phyloP scores from a whole-genome alignment of 2,329 filamentous ascomycete genomes.

The Pestalotiopsis sp. region DNA sequence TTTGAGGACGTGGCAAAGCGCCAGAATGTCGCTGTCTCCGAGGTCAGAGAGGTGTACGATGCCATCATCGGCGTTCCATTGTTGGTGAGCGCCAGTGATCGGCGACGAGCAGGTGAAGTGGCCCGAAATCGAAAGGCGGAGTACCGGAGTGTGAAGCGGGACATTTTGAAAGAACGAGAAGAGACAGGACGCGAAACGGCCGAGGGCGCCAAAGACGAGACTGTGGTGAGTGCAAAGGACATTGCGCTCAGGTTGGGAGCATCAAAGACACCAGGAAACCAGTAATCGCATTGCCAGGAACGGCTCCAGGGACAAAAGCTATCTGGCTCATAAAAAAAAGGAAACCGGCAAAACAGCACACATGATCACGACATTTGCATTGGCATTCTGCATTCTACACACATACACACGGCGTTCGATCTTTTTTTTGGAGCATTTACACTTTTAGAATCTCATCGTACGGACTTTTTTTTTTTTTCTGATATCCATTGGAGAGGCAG shows the following conservation, averaged over 20 bases:
- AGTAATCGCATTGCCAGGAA: background rate
- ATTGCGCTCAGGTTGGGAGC: slow-evolving; percentile 10
- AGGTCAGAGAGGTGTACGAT: slow-evolving; percentile 49
- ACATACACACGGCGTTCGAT: background rate
- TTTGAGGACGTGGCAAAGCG: slow-evolving; percentile 48
- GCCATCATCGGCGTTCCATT: slow-evolving; percentile 52
- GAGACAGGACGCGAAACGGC: slow-evolving; percentile 13
- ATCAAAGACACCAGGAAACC: background rate
- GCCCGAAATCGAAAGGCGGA: slow-evolving; percentile 45
- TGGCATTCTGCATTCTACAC: background rate
- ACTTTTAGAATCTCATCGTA: background rate
- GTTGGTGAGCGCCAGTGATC: slow-evolving; percentile 47
- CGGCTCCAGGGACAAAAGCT: background rate
- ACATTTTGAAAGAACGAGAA: slow-evolving; percentile 24
- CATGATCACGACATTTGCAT: slow-evolving; percentile 2
- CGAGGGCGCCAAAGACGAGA: slow-evolving; percentile 4
- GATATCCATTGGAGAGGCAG: background rate
- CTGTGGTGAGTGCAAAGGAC: slow-evolving; percentile 8
- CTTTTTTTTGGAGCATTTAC: background rate
- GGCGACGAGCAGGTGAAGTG: slow-evolving; percentile 43
- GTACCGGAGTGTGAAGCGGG: slow-evolving; percentile 45
- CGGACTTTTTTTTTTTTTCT: background rate
- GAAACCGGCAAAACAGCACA: background rate
- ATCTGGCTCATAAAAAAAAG: background rate
- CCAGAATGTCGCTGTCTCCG: slow-evolving; percentile 44